Evolutionary conservation across 2,329 filamentous ascomycete genomes (phyloP).

Genomic region (Drechslerella coelobrocha): DNA sequence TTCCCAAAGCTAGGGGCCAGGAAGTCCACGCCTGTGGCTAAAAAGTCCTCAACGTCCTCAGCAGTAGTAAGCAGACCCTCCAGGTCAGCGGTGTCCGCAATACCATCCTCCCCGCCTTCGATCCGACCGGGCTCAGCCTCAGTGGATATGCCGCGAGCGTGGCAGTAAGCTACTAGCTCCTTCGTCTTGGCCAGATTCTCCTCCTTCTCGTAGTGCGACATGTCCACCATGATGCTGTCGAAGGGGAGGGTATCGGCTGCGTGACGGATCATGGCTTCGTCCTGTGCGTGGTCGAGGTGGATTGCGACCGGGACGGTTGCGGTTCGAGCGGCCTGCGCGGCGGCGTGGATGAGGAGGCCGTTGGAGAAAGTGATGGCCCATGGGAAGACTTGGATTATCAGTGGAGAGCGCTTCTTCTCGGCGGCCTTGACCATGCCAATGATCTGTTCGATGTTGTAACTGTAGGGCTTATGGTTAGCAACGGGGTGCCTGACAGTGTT

Average conservation of each 20-base stretch:
- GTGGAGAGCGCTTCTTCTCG: constrained; percentile 70
- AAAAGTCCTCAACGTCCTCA: constrained; percentile 73
- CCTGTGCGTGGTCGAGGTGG: constrained; percentile 72
- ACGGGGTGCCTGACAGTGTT: not conserved
- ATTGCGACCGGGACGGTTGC: constrained; percentile 68
- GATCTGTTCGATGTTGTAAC: constrained; percentile 75
- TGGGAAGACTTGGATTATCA: constrained; percentile 76
- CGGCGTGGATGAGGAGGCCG: constrained; percentile 65
- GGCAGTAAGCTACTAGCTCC: constrained; percentile 69
- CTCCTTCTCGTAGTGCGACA: constrained; percentile 74
- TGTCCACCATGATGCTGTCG: constrained; percentile 79
- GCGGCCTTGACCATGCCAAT: constrained; percentile 73
- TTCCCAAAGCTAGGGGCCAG: constrained; percentile 78
- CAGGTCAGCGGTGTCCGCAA: constrained; percentile 70
- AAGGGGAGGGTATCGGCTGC: constrained; percentile 70
- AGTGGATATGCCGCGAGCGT: constrained; percentile 70
- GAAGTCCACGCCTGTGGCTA: constrained; percentile 74
- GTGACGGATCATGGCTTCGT: constrained; percentile 67
- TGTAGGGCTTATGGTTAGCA: constrained; percentile 48
- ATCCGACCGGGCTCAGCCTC: constrained; percentile 76
- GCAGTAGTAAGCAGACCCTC: constrained; percentile 71
- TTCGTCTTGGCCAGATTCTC: constrained; percentile 72
- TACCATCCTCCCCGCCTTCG: constrained; percentile 76
- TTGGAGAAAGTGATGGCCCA: constrained; percentile 74
- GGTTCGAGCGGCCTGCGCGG: constrained; percentile 65